Conservation (phyloP, 1,284 basidiomycete species). For the Melanopsichium pennsylvanicum region DNA sequence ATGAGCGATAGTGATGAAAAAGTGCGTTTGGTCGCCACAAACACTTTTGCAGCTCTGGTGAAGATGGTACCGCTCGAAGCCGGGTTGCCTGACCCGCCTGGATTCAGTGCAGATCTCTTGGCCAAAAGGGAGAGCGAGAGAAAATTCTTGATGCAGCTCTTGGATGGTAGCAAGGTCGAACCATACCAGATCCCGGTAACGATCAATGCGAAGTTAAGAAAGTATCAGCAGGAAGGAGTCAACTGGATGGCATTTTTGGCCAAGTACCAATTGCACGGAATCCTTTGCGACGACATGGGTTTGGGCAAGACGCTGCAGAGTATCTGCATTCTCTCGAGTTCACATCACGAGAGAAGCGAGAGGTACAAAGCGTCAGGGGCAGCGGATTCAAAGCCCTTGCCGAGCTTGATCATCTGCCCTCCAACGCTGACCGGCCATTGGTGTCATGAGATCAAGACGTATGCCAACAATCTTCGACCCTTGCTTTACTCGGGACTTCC, state of each 20-base stretch:
- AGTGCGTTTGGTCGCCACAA: slow-evolving; percentile 89
- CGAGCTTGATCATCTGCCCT: slow-evolving; percentile 94
- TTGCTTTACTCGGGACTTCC: slow-evolving; percentile 90
- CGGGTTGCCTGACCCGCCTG: slow-evolving; percentile 91
- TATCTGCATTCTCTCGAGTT: slow-evolving; percentile 94
- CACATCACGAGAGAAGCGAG: slow-evolving; percentile 85
- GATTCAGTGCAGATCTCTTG: slow-evolving; percentile 88
- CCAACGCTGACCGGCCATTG: slow-evolving; percentile 96
- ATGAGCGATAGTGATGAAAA: slow-evolving; percentile 96
- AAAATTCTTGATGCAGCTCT: slow-evolving; percentile 88
- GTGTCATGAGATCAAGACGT: slow-evolving; percentile 97
- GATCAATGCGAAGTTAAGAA: slow-evolving; percentile 92
- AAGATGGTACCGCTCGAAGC: slow-evolving; percentile 99
- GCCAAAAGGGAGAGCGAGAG: slow-evolving; percentile 79
- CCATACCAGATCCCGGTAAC: slow-evolving; percentile 85
- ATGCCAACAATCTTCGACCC: slow-evolving; percentile 83
- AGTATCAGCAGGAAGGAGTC: slow-evolving; percentile 97
- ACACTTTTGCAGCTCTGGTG: slow-evolving; percentile 96
- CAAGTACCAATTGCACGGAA: slow-evolving; percentile 84
- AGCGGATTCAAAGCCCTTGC: slow-evolving; percentile 83
- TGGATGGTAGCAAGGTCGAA: slow-evolving; percentile 82
- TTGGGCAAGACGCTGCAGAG: slow-evolving; percentile 98
- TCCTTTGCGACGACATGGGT: slow-evolving; percentile 99
- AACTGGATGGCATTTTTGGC: slow-evolving; percentile 99
- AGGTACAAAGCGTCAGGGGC: slow-evolving; percentile 75